Conservation (phyloP, 2,329 filamentous ascomycete species). For the Neurospora sp. region DNA sequence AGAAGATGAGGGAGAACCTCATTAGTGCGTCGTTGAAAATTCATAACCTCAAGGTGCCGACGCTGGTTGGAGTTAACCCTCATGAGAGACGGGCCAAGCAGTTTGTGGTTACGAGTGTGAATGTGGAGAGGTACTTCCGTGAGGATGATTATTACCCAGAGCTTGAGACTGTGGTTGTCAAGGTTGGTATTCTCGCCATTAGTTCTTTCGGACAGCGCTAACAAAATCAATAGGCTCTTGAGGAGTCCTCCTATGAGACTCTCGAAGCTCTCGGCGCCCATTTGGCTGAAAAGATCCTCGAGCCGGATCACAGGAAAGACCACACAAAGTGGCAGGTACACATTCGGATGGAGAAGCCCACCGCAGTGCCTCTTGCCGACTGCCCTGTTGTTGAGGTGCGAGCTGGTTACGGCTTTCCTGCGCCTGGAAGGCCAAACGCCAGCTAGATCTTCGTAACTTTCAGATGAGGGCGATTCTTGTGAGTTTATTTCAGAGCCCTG, state of each 20-base stretch:
- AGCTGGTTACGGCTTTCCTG: background rate
- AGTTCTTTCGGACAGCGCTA: too few relatives aligned
- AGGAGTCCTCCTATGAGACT: conserved; percentile 49
- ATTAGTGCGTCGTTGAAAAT: conserved; percentile 32
- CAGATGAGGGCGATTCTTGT: background rate
- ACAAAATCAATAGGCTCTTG: conserved; percentile 34
- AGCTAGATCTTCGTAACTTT: background rate
- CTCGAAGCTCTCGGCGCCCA: conserved; percentile 49
- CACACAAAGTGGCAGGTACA: conserved; percentile 42
- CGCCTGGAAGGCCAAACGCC: background rate
- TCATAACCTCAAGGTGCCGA: conserved; percentile 50
- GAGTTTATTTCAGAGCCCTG: background rate
- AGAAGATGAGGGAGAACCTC: background rate
- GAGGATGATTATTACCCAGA: conserved; percentile 40
- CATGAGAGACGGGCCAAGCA: conserved; percentile 61
- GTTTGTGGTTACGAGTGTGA: conserved; percentile 52
- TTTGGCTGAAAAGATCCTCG: conserved; percentile 35
- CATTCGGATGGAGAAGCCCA: conserved; percentile 60
- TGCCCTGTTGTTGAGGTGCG: conserved; percentile 57
- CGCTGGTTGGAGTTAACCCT: conserved; percentile 60
- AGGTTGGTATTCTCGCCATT: too few relatives aligned
- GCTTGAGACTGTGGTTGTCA: conserved; percentile 50
- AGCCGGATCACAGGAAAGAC: conserved; percentile 27
- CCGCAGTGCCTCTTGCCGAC: conserved; percentile 63
- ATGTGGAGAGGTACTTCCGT: conserved; percentile 43